Base-by-base conservation (phyloP, 441 rosid species). In the Bruguiera hainesii region DNA sequence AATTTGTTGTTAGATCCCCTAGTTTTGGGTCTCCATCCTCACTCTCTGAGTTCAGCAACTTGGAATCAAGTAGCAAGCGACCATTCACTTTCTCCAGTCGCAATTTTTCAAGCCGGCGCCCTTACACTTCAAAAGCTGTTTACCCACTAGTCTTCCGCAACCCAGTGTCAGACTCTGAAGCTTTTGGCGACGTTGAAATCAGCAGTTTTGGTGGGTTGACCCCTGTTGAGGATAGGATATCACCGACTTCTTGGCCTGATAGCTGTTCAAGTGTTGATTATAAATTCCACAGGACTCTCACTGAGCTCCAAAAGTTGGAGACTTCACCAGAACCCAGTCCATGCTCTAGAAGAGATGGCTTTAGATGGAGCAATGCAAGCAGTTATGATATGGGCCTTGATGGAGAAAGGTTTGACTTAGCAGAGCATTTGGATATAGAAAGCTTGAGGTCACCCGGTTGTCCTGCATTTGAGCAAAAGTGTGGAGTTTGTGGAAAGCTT, bases 131-230 rank as follows among this genome's bases (percentile, higher is more conserved):
- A 64, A 88, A 86, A 80, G 84, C 91, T 56, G 87, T 88, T 67
- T 88, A 84, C 63, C 92, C 98, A 7, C 76, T 81, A 63, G 79
- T 93, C 66, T 93, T 87, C 78, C 83, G 83, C 76, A 93, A 93
- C 76, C 97, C 98, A 0, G 94, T 93, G 60, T 90, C 97, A 20
- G 89, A 89, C 39, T 81, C 79, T 42, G 91, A 83, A 71, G 80
- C 75, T 57, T 73, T 71, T 59, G 79, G 79, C 48, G 85, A 79
- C 64, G 73, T 77, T 51, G 87, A 82, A 53, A 49, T 52, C 23
- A 78, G 75, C 78, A 83, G 82, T 61, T 53, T 73, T 9, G 78
- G 76, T 49, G 81, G 79, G 80, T 72, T 80, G 39, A 88, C 83
- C 60, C 84, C 84, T 19, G 74, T 77, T 56, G 82, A 82, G 67